These are phyloP conservation scores for Aspergillus uvarum DNA, from an alignment of 2,329 filamentous ascomycete species.

Conservation along the genomic window DNA sequence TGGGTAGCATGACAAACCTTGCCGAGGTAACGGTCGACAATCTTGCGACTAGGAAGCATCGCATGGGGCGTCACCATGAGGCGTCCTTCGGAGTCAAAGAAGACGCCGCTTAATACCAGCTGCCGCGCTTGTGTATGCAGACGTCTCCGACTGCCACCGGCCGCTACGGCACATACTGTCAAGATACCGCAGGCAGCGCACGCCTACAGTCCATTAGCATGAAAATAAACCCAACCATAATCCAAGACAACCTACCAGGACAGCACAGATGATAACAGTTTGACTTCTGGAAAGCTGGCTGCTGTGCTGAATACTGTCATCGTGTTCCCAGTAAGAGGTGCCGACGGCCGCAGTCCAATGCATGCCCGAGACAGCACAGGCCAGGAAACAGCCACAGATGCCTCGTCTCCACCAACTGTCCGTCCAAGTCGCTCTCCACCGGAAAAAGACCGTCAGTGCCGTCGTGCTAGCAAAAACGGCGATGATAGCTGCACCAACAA, in stretches of 20 bases:
- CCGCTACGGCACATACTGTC: constrained; percentile 55
- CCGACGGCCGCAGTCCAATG: constrained; percentile 78
- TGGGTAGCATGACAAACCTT: constrained; percentile 45
- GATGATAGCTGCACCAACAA: constrained; percentile 69
- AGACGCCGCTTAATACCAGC: constrained; percentile 50
- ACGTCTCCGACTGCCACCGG: constrained; percentile 53
- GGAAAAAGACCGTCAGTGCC: constrained; percentile 74
- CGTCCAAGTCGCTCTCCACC: constrained; percentile 73
- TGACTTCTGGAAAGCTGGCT: constrained; percentile 58
- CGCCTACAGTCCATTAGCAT: constrained; percentile 47
- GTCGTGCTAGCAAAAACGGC: constrained; percentile 69
- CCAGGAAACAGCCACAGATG: constrained; percentile 66
- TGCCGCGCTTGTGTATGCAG: constrained; percentile 62
- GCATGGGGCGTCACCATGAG: constrained; percentile 50
- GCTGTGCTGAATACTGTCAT: constrained; percentile 41
- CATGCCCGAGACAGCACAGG: constrained; percentile 78
- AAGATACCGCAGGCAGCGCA: constrained; percentile 62
- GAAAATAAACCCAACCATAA: not conserved
- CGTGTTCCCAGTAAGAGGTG: constrained; percentile 63
- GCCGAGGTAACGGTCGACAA: constrained; percentile 74
- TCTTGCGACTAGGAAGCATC: constrained; percentile 57
- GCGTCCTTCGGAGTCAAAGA: constrained; percentile 45
- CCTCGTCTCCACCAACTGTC: constrained; percentile 74
- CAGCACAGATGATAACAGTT: constrained; percentile 72
- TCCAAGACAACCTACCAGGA: constrained; percentile 54